A percentile compares a stretch with the other conserved stretches of the same genome.
Evolutionary conservation across 768 basidiomycete genomes (phyloP).

Genomic region (Lentinus tigrinus): DNA sequence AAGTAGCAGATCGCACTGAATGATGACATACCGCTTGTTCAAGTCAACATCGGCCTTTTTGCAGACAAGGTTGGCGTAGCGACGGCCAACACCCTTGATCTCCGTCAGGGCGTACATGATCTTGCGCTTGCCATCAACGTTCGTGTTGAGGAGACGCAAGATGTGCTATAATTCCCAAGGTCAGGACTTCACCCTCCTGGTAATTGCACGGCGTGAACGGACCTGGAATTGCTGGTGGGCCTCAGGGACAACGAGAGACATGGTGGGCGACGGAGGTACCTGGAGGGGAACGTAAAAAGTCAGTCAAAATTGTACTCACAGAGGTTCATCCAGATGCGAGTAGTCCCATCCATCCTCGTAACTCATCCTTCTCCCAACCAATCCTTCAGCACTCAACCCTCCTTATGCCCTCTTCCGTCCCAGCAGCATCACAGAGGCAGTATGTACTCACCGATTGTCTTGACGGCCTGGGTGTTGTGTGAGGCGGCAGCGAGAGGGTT

Average conservation of each 20-base stretch:
- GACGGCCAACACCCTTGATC: conserved; percentile 99
- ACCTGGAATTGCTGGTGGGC: conserved; percentile 95
- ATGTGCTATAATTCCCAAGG: conserved; percentile 74
- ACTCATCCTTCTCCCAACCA: not conserved
- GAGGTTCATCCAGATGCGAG: conserved; percentile 8
- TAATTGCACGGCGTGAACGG: conserved; percentile 22
- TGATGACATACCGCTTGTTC: conserved; percentile 82
- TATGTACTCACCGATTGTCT: conserved; percentile 16
- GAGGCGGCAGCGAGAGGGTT: conserved; percentile 12
- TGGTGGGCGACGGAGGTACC: conserved; percentile 35
- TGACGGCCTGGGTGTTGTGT: conserved; percentile 17
- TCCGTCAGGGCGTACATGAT: conserved; percentile 99
- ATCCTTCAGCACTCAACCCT: not conserved
- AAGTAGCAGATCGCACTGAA: not conserved
- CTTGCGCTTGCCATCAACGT: conserved; percentile 99
- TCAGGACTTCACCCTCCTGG: not conserved
- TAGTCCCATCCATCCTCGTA: conserved; percentile 10
- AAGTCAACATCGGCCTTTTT: conserved; percentile 99
- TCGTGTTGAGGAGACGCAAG: conserved; percentile 98
- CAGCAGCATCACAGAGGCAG: conserved; percentile 1
- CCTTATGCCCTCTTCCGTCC: not conserved
- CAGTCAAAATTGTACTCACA: conserved; percentile 15
- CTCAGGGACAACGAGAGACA: conserved; percentile 98
- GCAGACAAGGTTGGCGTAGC: conserved; percentile 98
- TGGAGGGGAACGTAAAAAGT: not conserved